A percentile compares a stretch with the other conserved stretches of the same genome.
These are phyloP conservation scores for Metrosideros polymorpha DNA, from an alignment of 441 rosid genomes.

Conservation along the genomic window DNA sequence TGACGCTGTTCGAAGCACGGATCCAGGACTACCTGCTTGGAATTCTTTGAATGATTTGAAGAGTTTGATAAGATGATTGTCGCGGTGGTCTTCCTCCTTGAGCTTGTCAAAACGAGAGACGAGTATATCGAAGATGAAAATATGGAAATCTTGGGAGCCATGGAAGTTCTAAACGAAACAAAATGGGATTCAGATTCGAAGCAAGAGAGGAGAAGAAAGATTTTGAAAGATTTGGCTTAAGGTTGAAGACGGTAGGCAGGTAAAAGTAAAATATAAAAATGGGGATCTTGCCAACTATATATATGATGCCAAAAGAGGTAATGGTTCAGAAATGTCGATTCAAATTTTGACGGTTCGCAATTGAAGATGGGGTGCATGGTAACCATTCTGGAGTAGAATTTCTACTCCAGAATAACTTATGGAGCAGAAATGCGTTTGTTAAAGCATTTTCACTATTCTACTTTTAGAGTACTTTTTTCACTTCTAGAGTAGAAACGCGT, in stretches of 20 bases:
- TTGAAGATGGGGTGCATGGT: no score
- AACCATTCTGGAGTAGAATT: no score
- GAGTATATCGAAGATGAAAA: not conserved
- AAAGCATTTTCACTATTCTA: no score
- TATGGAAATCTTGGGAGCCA: not conserved
- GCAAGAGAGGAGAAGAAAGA: not conserved
- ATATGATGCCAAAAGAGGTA: not conserved
- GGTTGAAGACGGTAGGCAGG: not conserved
- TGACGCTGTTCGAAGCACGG: no score
- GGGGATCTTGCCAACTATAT: not conserved
- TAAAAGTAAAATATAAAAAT: not conserved
- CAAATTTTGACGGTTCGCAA: not conserved
- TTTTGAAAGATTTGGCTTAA: not conserved
- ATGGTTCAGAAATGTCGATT: not conserved
- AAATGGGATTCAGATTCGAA: not conserved
- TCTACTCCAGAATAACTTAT: no score
- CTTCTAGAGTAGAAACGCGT: no score
- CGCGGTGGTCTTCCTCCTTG: fast-evolving
- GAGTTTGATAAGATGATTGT: no score
- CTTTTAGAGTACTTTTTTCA: no score
- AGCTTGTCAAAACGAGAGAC: not conserved
- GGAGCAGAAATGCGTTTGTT: no score
- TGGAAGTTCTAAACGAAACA: not conserved
- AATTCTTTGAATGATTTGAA: no score
- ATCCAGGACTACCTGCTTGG: no score